Evolutionary conservation across 768 basidiomycete species (phyloP).

Genomic region (Russula brevipes): DNA sequence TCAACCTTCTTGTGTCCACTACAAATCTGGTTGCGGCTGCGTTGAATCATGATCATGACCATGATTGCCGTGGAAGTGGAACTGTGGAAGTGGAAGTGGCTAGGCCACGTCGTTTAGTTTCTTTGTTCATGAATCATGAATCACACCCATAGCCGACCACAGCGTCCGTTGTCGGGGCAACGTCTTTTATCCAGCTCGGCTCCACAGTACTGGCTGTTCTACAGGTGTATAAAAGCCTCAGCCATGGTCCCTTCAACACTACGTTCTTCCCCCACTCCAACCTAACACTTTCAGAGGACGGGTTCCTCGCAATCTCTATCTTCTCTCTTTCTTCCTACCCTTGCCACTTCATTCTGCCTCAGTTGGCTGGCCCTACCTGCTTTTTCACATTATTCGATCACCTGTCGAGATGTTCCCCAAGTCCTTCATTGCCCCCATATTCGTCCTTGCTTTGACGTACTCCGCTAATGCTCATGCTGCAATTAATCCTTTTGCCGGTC

Average conservation of each 20-base stretch:
- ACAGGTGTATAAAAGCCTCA: conserved; percentile 1
- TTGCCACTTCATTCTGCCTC: neutral
- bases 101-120: too few relatives aligned
- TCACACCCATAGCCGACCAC: too few relatives aligned
- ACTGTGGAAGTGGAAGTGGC: too few relatives aligned
- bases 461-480: conserved; percentile 41
- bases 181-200: neutral
- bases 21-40: too few relatives aligned
- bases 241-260: neutral
- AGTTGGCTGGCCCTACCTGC: neutral
- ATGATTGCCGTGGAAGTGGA: too few relatives aligned
- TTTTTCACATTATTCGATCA: too few relatives aligned
- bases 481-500: conserved; percentile 40
- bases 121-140: too few relatives aligned
- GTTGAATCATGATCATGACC: too few relatives aligned
- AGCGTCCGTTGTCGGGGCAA: neutral
- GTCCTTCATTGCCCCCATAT: conserved; percentile 29
- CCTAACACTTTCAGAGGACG: conserved; percentile 4
- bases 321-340: neutral
- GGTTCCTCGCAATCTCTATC: conserved; percentile 4
- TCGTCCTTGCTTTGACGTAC: conserved; percentile 35
- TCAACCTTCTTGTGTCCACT: too few relatives aligned
- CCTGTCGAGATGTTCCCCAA: conserved; percentile 29
- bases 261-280: neutral
- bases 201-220: neutral